A percentile compares a stretch with the other conserved stretches of the same genome.
These are phyloP conservation scores for Phytopythium cucurbitacearum DNA, from an alignment of 352 stramenopile species.

Conservation along the genomic window DNA sequence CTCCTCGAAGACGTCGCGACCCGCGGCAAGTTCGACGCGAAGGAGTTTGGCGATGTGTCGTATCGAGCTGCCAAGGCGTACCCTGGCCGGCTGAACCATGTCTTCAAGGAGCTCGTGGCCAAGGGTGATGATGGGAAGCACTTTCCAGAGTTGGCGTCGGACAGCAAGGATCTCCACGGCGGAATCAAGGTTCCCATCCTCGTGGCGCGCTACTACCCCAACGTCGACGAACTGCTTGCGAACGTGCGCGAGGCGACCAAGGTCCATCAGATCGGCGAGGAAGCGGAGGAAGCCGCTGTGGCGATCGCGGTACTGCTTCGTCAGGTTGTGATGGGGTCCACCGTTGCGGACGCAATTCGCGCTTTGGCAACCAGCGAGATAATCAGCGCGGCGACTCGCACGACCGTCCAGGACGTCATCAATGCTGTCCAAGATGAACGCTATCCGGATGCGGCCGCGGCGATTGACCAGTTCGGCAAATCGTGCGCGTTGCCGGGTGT, in stretches of 20 bases:
- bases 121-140: constrained; percentile 59
- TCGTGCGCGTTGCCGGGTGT: constrained; percentile 48
- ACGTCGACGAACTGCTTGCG: constrained; percentile 30
- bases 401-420: constrained; percentile 37
- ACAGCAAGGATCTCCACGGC: constrained; percentile 55
- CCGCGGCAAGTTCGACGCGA: constrained; percentile 36
- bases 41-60: constrained; percentile 36
- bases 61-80: constrained; percentile 57
- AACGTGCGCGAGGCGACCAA: constrained; percentile 40
- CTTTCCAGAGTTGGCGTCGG: constrained; percentile 44
- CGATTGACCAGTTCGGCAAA: constrained; percentile 52
- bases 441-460: constrained; percentile 37
- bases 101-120: constrained; percentile 62
- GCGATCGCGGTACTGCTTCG: constrained; percentile 47
- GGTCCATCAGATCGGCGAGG: constrained; percentile 51
- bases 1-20: constrained; percentile 47
- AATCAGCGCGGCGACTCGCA: constrained; percentile 23
- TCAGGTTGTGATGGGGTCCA: constrained; percentile 32
- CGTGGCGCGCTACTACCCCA: constrained; percentile 40
- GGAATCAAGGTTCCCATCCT: constrained; percentile 56
- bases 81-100: constrained; percentile 51
- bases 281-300: constrained; percentile 46
- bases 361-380: constrained; percentile 31
- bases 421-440: constrained; percentile 35
- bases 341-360: constrained; percentile 29